These are phyloP conservation scores for Rosa hybrid DNA, from an alignment of 331 rosid species.

Conservation along the genomic window DNA sequence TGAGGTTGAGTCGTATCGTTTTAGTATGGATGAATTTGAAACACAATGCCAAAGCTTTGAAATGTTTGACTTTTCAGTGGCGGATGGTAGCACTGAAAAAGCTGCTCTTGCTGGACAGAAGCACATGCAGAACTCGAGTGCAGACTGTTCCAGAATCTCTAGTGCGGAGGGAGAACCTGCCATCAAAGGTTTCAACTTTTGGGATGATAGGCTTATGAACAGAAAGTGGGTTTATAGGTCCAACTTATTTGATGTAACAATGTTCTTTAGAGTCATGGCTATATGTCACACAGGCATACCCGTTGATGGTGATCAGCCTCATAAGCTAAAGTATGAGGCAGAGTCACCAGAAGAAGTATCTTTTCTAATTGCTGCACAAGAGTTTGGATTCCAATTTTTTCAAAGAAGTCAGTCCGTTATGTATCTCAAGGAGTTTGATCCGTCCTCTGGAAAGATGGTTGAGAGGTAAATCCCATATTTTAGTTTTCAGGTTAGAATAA, in stretches of 20 bases:
- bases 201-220: slow-evolving; percentile 34
- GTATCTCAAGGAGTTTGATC: slow-evolving; percentile 27
- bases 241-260: slow-evolving; percentile 22
- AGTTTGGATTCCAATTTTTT: slow-evolving; percentile 38
- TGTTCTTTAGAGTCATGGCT: slow-evolving; percentile 43
- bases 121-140: background rate
- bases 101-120: slow-evolving; percentile 9
- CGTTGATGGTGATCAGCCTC: slow-evolving; percentile 17
- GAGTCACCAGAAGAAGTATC: slow-evolving; percentile 54
- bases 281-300: slow-evolving; percentile 50
- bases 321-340: slow-evolving; percentile 39
- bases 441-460: slow-evolving; percentile 19
- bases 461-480: slow-evolving; percentile 20
- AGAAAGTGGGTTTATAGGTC: slow-evolving; percentile 27
- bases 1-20: slow-evolving; percentile 18
- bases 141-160: slow-evolving; percentile 12
- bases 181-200: slow-evolving; percentile 41
- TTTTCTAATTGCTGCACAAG: slow-evolving; percentile 40
- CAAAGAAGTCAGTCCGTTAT: slow-evolving; percentile 37
- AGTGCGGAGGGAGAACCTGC: background rate
- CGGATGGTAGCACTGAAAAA: slow-evolving; percentile 16
- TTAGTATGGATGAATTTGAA: slow-evolving; percentile 25
- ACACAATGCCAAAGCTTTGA: slow-evolving; percentile 18
- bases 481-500: background rate
- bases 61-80: slow-evolving; percentile 23